A percentile compares a stretch with the other conserved stretches of the same genome.
phyloP scores from a whole-genome alignment of 2,329 filamentous ascomycete genomes.

The Alternaria consortialis region DNA sequence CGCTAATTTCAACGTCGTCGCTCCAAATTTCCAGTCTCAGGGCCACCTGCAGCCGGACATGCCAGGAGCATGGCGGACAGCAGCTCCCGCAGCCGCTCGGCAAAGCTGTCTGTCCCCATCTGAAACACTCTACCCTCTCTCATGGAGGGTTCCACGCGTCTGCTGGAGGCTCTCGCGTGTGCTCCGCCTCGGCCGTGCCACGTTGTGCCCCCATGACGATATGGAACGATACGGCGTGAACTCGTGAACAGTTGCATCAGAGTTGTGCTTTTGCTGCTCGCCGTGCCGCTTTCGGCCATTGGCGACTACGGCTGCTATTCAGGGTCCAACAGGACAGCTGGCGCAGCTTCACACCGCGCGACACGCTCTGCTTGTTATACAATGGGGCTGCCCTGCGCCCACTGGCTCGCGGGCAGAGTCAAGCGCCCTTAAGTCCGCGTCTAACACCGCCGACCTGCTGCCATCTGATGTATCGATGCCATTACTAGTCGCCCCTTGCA shows the following conservation, averaged over 20 bases:
- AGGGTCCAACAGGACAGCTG: constrained; percentile 6
- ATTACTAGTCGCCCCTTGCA: background rate
- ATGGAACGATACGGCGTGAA: constrained; percentile 24
- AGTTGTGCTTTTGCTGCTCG: constrained; percentile 3
- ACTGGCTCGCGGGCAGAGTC: background rate
- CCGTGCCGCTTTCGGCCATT: background rate
- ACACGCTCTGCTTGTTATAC: background rate
- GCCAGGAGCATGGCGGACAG: constrained; percentile 23
- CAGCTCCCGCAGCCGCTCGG: constrained; percentile 30
- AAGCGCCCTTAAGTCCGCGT: background rate
- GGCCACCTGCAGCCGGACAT: constrained; percentile 24
- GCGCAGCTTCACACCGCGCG: background rate
- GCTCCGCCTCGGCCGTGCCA: constrained; percentile 35
- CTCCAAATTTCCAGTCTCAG: constrained; percentile 17
- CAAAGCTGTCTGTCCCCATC: constrained; percentile 35
- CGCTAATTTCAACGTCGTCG: constrained; percentile 1
- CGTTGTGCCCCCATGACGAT: constrained; percentile 24
- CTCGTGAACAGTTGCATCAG: constrained; percentile 14
- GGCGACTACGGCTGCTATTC: background rate
- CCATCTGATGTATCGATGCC: background rate
- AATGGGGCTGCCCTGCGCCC: background rate
- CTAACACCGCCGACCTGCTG: background rate
- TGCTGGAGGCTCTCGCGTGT: constrained; percentile 44
- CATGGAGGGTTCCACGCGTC: constrained; percentile 40
- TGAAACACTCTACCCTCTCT: constrained; percentile 42